These are phyloP conservation scores for Cadophora gregata DNA, from an alignment of 2,329 filamentous ascomycete genomes.

Conservation along the genomic window DNA sequence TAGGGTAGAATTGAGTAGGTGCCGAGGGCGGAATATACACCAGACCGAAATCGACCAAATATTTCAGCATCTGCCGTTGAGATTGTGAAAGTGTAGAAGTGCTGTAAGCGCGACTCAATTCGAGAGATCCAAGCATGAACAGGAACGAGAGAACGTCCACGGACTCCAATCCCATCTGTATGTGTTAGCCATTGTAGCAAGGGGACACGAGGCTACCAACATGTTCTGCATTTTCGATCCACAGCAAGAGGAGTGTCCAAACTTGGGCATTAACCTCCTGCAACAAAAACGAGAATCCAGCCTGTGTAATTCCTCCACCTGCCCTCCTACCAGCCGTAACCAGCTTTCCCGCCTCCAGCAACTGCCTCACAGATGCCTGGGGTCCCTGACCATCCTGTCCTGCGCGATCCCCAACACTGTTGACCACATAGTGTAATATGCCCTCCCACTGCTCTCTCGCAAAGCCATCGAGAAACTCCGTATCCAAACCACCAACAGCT, in stretches of 20 bases:
- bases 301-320: slow-evolving; percentile 80
- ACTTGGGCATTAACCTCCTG: slow-evolving; percentile 97
- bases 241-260: slow-evolving; percentile 92
- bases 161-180: slow-evolving; percentile 71
- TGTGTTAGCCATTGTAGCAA: slow-evolving; percentile 29
- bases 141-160: slow-evolving; percentile 96
- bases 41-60: slow-evolving; percentile 90
- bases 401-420: slow-evolving; percentile 65
- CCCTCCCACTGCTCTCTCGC: slow-evolving; percentile 93
- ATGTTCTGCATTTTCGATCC: slow-evolving; percentile 81
- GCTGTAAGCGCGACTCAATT: slow-evolving; percentile 90
- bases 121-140: slow-evolving; percentile 91
- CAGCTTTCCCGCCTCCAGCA: slow-evolving; percentile 80
- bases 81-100: slow-evolving; percentile 82
- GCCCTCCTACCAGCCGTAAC: slow-evolving; percentile 63
- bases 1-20: slow-evolving; percentile 79
- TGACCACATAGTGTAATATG: slow-evolving; percentile 94
- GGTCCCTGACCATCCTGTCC: slow-evolving; percentile 57
- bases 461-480: slow-evolving; percentile 81
- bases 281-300: slow-evolving; percentile 91
- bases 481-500: slow-evolving; percentile 66
- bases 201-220: slow-evolving; percentile 43
- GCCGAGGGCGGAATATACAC: slow-evolving; percentile 73
- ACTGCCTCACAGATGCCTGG: slow-evolving; percentile 80
- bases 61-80: slow-evolving; percentile 86